phyloP scores from a whole-genome alignment of 1,139 yeast genomes.

The Yamadazyma pseudoaaseri region DNA sequence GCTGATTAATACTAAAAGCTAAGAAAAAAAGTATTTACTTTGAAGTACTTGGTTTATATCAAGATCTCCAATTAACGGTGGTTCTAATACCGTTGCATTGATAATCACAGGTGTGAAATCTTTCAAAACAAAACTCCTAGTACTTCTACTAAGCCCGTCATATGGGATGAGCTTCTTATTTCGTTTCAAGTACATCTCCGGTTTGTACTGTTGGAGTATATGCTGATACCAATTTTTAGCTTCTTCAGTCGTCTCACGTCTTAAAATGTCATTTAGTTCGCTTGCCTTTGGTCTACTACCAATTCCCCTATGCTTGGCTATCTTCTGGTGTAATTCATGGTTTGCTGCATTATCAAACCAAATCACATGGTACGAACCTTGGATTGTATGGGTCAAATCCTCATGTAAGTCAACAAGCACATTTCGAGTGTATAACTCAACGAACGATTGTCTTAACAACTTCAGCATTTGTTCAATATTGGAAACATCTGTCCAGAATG shows the following conservation, averaged over 20 bases:
- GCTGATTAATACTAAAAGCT: slow-evolving; percentile 7
- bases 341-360: slow-evolving; percentile 26
- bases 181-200: slow-evolving; percentile 20
- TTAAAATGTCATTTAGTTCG: slow-evolving; percentile 13
- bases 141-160: slow-evolving; percentile 1
- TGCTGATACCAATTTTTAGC: slow-evolving; percentile 7
- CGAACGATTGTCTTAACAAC: slow-evolving; percentile 33
- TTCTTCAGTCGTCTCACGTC: slow-evolving; percentile 14
- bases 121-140: slow-evolving; percentile 1
- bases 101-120: slow-evolving; percentile 20
- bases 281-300: background rate
- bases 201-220: slow-evolving; percentile 20
- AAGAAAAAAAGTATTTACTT: slow-evolving; percentile 41
- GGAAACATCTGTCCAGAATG: slow-evolving; percentile 43
- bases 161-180: slow-evolving; percentile 3
- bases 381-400: slow-evolving; percentile 26
- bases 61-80: slow-evolving; percentile 34
- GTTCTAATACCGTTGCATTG: slow-evolving; percentile 25
- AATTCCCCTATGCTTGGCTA: slow-evolving; percentile 7
- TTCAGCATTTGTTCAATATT: slow-evolving; percentile 27
- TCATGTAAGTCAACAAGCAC: slow-evolving; percentile 24
- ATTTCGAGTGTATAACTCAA: slow-evolving; percentile 30
- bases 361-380: slow-evolving; percentile 31
- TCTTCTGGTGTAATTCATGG: slow-evolving; percentile 17
- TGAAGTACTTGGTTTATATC: slow-evolving; percentile 31